Percentiles rank a stretch among this genome's conserved stretches.
These are phyloP conservation scores for Albophoma yamanashiensis DNA, from an alignment of 2,329 filamentous ascomycete species.

Conservation along the genomic window DNA sequence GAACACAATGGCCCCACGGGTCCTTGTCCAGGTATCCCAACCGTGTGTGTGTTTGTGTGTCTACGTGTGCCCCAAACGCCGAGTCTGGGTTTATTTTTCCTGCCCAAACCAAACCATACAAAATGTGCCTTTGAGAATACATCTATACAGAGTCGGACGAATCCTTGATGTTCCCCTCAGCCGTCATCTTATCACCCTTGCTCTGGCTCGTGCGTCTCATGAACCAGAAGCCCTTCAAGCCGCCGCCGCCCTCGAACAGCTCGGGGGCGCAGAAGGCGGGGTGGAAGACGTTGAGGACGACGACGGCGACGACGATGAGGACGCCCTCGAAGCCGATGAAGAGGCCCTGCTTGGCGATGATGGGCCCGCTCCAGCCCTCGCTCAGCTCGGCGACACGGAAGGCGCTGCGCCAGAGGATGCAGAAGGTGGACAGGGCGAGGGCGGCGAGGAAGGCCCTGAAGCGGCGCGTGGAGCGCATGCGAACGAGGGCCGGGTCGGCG, in stretches of 20 bases:
- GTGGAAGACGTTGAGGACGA: conserved; percentile 30
- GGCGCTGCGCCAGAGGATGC: conserved; percentile 52
- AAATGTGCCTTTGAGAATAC: neutral
- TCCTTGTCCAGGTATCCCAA: neutral
- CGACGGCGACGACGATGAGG: conserved; percentile 36
- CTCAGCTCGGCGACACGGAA: conserved; percentile 58
- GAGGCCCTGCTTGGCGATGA: conserved; percentile 43
- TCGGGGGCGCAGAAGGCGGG: conserved; percentile 15
- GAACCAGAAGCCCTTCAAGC: conserved; percentile 15
- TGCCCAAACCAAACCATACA: neutral
- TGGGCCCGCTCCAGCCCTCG: conserved; percentile 47
- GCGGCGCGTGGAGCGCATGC: conserved; percentile 25
- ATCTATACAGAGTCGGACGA: neutral
- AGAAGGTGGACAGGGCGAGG: conserved; percentile 46
- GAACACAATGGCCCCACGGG: neutral
- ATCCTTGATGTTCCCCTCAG: neutral
- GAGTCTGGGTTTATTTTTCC: too few relatives aligned
- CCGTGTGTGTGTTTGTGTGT: too few relatives aligned
- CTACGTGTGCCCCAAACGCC: neutral
- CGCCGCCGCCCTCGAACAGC: conserved; percentile 15
- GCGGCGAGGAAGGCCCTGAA: conserved; percentile 47
- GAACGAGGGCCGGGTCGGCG: conserved; percentile 17
- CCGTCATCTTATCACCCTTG: neutral
- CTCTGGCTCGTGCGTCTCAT: neutral
- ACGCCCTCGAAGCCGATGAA: conserved; percentile 50